phyloP scores from a whole-genome alignment of 164 flowering plant genomes.

The Chimonanthus praecox region DNA sequence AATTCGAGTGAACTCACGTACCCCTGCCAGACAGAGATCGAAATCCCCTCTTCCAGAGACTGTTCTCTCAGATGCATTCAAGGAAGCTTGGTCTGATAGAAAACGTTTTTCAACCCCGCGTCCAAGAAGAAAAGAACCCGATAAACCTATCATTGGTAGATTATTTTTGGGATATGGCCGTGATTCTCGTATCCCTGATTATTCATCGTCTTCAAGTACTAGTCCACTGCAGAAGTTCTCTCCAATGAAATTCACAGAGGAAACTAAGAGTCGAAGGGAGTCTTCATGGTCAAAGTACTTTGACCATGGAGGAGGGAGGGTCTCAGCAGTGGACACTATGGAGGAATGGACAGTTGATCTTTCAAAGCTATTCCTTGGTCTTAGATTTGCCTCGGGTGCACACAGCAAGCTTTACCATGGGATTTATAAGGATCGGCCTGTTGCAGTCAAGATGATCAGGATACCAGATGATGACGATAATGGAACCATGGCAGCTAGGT shows the following conservation, averaged over 20 bases:
- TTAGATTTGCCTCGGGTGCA: constrained; percentile 76
- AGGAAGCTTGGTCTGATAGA: constrained; percentile 54
- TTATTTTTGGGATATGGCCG: constrained; percentile 24
- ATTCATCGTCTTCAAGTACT: constrained; percentile 2
- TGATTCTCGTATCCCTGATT: constrained; percentile 13
- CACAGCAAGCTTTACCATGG: constrained; percentile 88
- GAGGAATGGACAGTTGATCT: constrained; percentile 69
- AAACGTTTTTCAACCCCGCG: constrained; percentile 71
- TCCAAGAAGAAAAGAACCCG: constrained; percentile 39
- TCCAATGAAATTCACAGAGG: constrained; percentile 33
- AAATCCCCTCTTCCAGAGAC: constrained; percentile 53
- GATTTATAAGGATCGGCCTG: constrained; percentile 61
- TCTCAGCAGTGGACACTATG: constrained; percentile 55
- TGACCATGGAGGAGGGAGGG: constrained; percentile 69
- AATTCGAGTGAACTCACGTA: constrained; percentile 2
- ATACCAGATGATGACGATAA: constrained; percentile 81
- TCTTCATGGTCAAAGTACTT: constrained; percentile 71
- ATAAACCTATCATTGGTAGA: constrained; percentile 32
- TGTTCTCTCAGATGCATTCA: constrained; percentile 51
- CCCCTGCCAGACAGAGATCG: constrained; percentile 43
- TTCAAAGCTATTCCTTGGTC: constrained; percentile 65
- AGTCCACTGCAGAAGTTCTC: constrained; percentile 31
- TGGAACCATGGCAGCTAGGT: constrained; percentile 45
- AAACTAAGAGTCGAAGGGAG: constrained; percentile 44
- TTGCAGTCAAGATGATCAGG: constrained; percentile 72